A percentile compares a stretch with the other conserved stretches of the same genome.
Conservation (phyloP, 177 flowering plant genomes). For the Tripterygium wilfordii region DNA sequence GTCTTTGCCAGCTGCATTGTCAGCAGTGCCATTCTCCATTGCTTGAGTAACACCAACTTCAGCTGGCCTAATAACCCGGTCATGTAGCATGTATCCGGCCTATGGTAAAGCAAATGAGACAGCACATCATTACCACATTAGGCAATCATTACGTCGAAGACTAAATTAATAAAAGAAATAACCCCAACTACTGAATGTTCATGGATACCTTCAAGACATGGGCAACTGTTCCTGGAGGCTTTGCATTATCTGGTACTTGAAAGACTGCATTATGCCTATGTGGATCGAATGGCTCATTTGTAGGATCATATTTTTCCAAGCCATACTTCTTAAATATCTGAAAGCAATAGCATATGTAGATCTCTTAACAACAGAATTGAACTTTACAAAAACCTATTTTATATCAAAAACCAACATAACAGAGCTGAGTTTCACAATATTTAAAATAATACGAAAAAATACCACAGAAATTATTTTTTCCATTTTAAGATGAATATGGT, state of each 20-base stretch:
- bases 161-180: too few relatives aligned
- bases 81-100: conserved; percentile 50
- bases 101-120: conserved; percentile 15
- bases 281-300: conserved; percentile 86
- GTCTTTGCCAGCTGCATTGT: neutral
- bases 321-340: conserved; percentile 85
- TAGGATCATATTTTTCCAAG: conserved; percentile 67
- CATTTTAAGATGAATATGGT: too few relatives aligned
- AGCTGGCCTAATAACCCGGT: conserved; percentile 52
- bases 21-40: conserved; percentile 9
- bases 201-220: conserved; percentile 86
- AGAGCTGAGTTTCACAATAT: too few relatives aligned
- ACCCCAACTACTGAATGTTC: too few relatives aligned
- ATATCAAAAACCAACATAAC: too few relatives aligned
- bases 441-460: too few relatives aligned
- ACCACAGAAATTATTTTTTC: too few relatives aligned
- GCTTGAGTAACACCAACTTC: conserved; percentile 53
- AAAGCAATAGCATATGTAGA: conserved; percentile 6
- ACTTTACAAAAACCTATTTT: too few relatives aligned
- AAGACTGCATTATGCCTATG: conserved; percentile 81
- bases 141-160: too few relatives aligned
- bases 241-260: conserved; percentile 75
- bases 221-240: conserved; percentile 74
- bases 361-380: neutral
- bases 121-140: too few relatives aligned